Evolutionary conservation across 495 filamentous ascomycete genomes (phyloP), one percentile per base, ranked within the genome.

Genomic region (Choiromyces venosus): DNA sequence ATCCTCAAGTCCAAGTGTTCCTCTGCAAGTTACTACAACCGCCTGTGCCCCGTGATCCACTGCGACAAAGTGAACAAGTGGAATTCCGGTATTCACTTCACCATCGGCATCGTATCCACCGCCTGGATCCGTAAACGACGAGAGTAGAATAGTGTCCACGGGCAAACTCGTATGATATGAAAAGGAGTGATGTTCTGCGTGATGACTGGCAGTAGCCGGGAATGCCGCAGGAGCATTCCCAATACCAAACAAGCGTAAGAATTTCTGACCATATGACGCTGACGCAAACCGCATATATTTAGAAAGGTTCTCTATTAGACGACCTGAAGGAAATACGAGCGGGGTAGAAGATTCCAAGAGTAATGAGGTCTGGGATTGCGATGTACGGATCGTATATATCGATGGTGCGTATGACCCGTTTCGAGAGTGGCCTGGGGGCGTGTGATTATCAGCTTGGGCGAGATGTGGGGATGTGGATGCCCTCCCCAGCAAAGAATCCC

Each of bases 1-100:
- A 75, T 94, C 91, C 77, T 93, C 91, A 74, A 94, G 92, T 0
- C 91, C 91, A 68, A 93, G 86, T 0, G 91, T 94, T 0, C 91
- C 91, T 18, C 91, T 86, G 37, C 92, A 90, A 6, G 90, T 90
- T 12, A 94, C 85, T 0, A 93, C 91, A 10, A 94, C 86, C 0
- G 91, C 91, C 79, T 89, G 90, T 14, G 91, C 91, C 56, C 90
- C 90, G 77, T 93, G 91, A 77, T 94, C 91, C 2, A 93, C 83
- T 21, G 87, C 90, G 42, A 94, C 87, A 77, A 91, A 93, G 79
- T 94, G 91, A 8, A 94, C 90, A 16, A 94, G 85, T 18, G 91
- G 91, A 68, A 92, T 87, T 1, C 90, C 90, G n/a, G 87, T 91
- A 68, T 89, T 87, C 10, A 90, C 92, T 36, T 91, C 85, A 4